Evolutionary conservation across 1,284 basidiomycete genomes (phyloP).

Genomic region (Heliocybe sulcata): DNA sequence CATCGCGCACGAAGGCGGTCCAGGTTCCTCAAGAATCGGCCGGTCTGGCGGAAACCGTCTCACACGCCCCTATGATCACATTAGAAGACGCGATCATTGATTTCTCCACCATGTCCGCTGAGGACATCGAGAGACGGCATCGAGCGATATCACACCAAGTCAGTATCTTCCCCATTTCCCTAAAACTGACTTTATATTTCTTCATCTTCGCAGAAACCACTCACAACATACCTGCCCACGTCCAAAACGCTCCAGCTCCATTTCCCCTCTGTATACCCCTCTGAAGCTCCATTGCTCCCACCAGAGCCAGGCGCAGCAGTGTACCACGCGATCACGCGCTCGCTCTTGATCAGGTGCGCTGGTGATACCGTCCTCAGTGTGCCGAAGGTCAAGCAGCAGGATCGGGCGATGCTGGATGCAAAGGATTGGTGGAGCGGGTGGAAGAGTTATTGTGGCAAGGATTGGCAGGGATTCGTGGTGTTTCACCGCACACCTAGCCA

Average conservation of each 20-base stretch:
- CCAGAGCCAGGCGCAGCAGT: slow-evolving; percentile 30
- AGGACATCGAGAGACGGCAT: slow-evolving; percentile 47
- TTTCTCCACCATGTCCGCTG: slow-evolving; percentile 51
- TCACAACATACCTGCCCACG: slow-evolving; percentile 35
- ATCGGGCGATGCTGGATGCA: slow-evolving; percentile 30
- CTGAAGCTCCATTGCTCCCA: slow-evolving; percentile 14
- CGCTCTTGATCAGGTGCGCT: slow-evolving; percentile 44
- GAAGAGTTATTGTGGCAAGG: neutral
- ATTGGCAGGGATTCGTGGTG: neutral
- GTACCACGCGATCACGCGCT: slow-evolving; percentile 28
- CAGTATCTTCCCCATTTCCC: slow-evolving; percentile 6
- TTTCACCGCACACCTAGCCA: too few relatives aligned
- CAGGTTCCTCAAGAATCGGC: too few relatives aligned
- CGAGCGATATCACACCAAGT: slow-evolving; percentile 76
- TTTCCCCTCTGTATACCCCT: slow-evolving; percentile 21
- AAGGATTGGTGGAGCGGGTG: slow-evolving; percentile 45
- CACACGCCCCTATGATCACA: slow-evolving; percentile 53
- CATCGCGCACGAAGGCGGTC: too few relatives aligned
- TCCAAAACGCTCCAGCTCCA: slow-evolving; percentile 43
- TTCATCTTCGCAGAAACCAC: slow-evolving; percentile 27
- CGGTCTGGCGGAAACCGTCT: too few relatives aligned
- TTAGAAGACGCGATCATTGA: slow-evolving; percentile 45
- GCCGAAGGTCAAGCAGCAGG: slow-evolving; percentile 48
- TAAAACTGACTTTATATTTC: slow-evolving; percentile 4
- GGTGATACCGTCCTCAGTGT: slow-evolving; percentile 42